These are phyloP conservation scores for Pythium phragmiticola DNA, from an alignment of 352 stramenopile species.

Conservation along the genomic window DNA sequence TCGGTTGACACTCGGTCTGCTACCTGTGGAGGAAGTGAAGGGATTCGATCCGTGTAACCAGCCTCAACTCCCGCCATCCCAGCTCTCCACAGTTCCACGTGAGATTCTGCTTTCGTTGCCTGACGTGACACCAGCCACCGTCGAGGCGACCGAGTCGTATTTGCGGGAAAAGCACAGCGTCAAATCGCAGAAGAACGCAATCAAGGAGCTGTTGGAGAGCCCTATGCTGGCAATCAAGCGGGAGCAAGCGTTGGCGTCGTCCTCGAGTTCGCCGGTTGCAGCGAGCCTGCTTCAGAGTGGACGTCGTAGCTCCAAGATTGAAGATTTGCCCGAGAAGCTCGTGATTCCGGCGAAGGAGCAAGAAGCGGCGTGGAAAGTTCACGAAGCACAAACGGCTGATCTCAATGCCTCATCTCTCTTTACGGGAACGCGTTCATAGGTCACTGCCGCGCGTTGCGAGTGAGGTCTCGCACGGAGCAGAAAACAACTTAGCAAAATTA, in stretches of 20 bases:
- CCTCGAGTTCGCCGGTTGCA: conserved; percentile 32
- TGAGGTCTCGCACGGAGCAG: neutral
- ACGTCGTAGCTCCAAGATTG: conserved; percentile 49
- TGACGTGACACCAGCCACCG: conserved; percentile 36
- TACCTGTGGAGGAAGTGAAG: conserved; percentile 77
- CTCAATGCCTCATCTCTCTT: conserved; percentile 57
- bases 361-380: conserved; percentile 40
- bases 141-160: conserved; percentile 51
- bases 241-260: conserved; percentile 30
- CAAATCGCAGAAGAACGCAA: conserved; percentile 81
- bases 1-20: conserved; percentile 55
- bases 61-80: conserved; percentile 40
- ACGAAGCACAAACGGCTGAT: conserved; percentile 48
- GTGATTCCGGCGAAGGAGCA: conserved; percentile 57
- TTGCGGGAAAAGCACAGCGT: conserved; percentile 73
- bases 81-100: conserved; percentile 45
- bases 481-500: neutral
- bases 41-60: conserved; percentile 82
- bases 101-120: conserved; percentile 62
- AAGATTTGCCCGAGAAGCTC: conserved; percentile 66
- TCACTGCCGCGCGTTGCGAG: neutral
- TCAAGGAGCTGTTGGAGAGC: conserved; percentile 77
- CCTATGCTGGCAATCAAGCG: conserved; percentile 60
- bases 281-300: conserved; percentile 24
- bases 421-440: neutral